Conservation (phyloP, 306 rosid species). For the Acacia crassicarpa region DNA sequence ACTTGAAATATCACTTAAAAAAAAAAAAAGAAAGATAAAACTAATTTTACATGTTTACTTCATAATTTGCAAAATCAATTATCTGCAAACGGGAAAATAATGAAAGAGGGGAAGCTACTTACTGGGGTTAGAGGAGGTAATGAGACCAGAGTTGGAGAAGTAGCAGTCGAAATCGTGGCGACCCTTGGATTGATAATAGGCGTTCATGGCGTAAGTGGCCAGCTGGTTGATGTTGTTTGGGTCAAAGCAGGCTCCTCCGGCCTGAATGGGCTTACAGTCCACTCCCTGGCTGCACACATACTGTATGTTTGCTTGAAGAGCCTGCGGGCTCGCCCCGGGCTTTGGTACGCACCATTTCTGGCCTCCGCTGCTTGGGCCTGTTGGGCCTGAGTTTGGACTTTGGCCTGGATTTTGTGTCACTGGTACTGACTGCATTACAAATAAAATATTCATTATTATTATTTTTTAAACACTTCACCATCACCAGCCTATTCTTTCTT, state of each 20-base stretch:
- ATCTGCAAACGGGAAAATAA: no score
- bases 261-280: constrained; percentile 65
- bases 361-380: constrained; percentile 17
- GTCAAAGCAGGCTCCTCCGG: constrained; percentile 64
- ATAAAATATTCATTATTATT: neutral
- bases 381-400: constrained; percentile 8
- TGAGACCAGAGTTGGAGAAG: constrained; percentile 51
- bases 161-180: constrained; percentile 62
- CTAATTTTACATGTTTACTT: no score
- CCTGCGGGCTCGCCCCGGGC: constrained; percentile 39
- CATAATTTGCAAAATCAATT: no score
- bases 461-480: no score
- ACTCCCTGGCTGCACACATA: constrained; percentile 62
- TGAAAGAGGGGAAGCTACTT: neutral
- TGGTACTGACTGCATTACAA: constrained; percentile 26
- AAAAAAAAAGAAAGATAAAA: no score
- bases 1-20: no score
- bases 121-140: constrained; percentile 61
- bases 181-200: constrained; percentile 64
- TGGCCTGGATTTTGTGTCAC: neutral
- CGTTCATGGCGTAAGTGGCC: constrained; percentile 78
- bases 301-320: constrained; percentile 64
- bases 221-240: constrained; percentile 43
- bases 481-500: neutral
- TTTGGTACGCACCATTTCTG: constrained; percentile 72